Base-by-base conservation (phyloP, 306 rosid genomes). In the Leucaena leucocephala region DNA sequence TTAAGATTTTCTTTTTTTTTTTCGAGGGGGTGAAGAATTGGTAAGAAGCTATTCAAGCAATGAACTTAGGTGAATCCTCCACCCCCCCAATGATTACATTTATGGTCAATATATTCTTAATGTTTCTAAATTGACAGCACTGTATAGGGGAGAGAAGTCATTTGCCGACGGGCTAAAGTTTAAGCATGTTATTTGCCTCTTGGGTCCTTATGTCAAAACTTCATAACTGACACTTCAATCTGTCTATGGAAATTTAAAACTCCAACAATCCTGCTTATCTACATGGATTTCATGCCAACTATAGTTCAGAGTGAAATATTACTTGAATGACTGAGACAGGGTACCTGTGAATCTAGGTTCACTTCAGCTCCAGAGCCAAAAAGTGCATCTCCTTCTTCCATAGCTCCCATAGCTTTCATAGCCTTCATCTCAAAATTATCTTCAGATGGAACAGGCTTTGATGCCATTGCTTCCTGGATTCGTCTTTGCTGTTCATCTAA, bases 361-460 rank as follows among this genome's bases (percentile, higher is more conserved):
- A 95, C 96, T 91, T 93, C 98, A 73, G 96, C 94, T 75, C 90
- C 91, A 59, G 94, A 86, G 59, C 97, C 98, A 81, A 95, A 89
- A 76, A 95, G 88, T 70, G 99, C 98, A 80, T 95, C 99, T 45
- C 99, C 99, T 75, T 95, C 99, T 84, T 91, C 99, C 97, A 91
- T 84, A 79, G 89, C 87, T 67, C 98, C 98, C 98, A 95, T 95
- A 57, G 88, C 88, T 88, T 93, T 95, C 81, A 91, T 80, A 76
- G 98, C 98, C 76, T 93, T 95, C 89, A 86, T 79, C 89, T 95
- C 97, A 38, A 92, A 86, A 85, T 92, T 85, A 82, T 92, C 98
- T 83, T 91, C 98, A 34, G 89, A 68, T 48, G 96, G 93, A 83
- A 94, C 86, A 74, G 97, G 91, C 85, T 88, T 91, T 38, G 94